Conservation (phyloP, 179 eudicot species). For the Silene vulgaris region DNA sequence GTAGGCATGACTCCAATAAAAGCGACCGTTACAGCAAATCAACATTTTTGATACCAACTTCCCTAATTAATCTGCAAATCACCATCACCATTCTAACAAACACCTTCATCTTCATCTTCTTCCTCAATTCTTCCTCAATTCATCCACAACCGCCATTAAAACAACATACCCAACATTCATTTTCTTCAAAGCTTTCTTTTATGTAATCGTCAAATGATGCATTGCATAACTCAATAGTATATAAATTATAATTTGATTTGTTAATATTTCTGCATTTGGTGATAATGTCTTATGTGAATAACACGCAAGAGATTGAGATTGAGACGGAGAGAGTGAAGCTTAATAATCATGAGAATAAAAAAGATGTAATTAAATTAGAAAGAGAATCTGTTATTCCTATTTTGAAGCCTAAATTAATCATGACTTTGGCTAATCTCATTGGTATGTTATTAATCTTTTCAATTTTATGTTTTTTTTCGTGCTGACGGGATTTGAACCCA, state of each 20-base stretch:
- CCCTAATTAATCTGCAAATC: neutral
- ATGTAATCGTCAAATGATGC: too few species aligned
- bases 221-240: neutral
- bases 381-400: conserved; percentile 45
- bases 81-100: neutral
- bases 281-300: conserved; percentile 1
- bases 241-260: too few species aligned
- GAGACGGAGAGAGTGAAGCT: conserved; percentile 15
- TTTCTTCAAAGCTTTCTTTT: neutral
- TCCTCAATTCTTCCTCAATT: neutral
- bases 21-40: neutral
- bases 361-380: conserved; percentile 43
- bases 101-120: neutral
- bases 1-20: neutral
- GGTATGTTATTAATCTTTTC: conserved; percentile 20
- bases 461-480: neutral
- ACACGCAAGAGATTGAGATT: conserved; percentile 7
- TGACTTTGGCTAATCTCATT: conserved; percentile 44
- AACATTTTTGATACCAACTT: neutral
- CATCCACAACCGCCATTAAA: neutral
- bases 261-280: neutral
- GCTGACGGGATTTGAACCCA: neutral
- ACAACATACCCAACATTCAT: neutral
- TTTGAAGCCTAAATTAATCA: conserved; percentile 37
- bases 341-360: conserved; percentile 19